Conservation (phyloP, 441 rosid genomes). For the Brassica hybrid region DNA sequence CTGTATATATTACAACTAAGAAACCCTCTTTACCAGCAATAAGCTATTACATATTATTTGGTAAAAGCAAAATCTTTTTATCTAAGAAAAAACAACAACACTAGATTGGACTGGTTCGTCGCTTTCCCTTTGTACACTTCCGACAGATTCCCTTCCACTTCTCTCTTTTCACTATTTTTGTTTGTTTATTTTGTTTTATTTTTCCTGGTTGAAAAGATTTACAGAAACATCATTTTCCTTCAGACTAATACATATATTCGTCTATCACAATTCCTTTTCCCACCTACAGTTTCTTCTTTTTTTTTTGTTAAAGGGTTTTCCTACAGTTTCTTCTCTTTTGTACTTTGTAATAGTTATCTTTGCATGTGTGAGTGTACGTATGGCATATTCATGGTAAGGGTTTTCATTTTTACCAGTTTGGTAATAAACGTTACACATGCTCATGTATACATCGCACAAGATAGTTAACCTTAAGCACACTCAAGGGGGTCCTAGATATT, state of each 20-base stretch:
- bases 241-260: constrained; percentile 18
- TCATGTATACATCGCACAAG: not conserved
- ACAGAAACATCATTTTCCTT: constrained; percentile 36
- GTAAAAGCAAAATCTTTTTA: not conserved
- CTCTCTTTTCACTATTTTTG: constrained; percentile 27
- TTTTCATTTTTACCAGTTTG: not conserved
- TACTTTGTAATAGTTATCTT: constrained; percentile 15
- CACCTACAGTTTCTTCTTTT: not conserved
- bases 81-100: not conserved
- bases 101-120: constrained; percentile 35
- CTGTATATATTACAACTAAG: constrained; percentile 32
- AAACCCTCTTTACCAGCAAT: constrained; percentile 6
- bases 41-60: not conserved
- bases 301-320: not conserved
- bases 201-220: not conserved
- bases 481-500: not conserved
- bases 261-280: constrained; percentile 16
- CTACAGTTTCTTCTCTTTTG: not conserved
- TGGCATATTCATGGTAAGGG: not conserved
- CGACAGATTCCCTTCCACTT: constrained; percentile 36
- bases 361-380: constrained; percentile 19
- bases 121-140: constrained; percentile 36
- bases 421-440: constrained; percentile 7
- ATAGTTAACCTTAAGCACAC: not conserved
- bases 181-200: not conserved